Evolutionary conservation across 306 rosid species (phyloP), one percentile per base, ranked within the genome.

Genomic region (Cucumis melo): DNA sequence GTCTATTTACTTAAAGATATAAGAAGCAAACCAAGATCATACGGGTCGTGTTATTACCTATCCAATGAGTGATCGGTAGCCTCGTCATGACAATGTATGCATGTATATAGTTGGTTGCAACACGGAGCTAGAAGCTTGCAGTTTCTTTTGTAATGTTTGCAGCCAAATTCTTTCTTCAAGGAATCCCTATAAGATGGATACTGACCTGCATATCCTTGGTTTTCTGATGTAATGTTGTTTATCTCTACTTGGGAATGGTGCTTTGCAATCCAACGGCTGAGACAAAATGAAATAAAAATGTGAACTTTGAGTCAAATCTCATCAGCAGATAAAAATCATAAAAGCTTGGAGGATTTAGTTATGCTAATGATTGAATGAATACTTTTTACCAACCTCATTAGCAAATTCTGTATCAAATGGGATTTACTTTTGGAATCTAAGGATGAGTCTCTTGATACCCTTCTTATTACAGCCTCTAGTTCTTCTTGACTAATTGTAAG

Each of bases 91-190:
- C 98, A 94, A 82, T 85, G 92, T 67, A 90, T 70, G 90, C 98
- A 94, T 75, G 96, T 76, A 74, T 83, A 82, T 20, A 94, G 91
- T 82, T 85, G 89, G 87, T 89, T 88, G 95, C 98, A 94, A 78
- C 98, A 94, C 29, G 90, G 77, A 83, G 91, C 86, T 8, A 91
- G 77, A 80, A 94, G 93, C 86, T 94, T 94, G 76, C 97, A 91
- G 84, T 85, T 91, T 75, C 98, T 89, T 90, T 85, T 91, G 80
- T 94, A 94, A 90, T 94, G 98, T 81, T 91, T 84, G 83, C 98
- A 94, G 23, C 98, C 98, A 81, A 85, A 82, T 66, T 70, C 74
- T 81, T 39, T 79, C 61, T 86, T 80, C 73, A 75, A 85, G 68
- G 90, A 90, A 77, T 94, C 97, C 78, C 77, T 84, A 77, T 85